Base-by-base conservation (phyloP, 805 yeast genomes). In the Starmera quercuum region DNA sequence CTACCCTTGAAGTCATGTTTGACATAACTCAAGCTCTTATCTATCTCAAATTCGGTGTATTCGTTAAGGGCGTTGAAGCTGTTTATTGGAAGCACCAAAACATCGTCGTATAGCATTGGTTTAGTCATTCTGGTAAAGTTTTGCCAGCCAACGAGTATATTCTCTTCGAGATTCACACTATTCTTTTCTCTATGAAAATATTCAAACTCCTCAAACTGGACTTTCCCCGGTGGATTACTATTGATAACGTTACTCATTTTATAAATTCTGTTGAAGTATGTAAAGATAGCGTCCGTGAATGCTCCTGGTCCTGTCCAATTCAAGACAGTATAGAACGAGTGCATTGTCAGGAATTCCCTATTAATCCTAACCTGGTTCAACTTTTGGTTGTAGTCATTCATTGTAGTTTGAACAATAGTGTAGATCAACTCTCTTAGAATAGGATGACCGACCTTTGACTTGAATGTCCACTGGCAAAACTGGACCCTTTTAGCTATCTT, bases 31-130 rank as follows among this genome's bases (percentile, higher is more conserved):
- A 69, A 42, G 6, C 56, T 57, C 47, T 75, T 64, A 3, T 36
- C 35, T 3, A 51, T 49, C 12, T 47, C 37, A 30, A 80, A 56
- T 4, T 81, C 81, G 80, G 73, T 75, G 38, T 71, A 78, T 6
- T 71, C 71, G 21, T 74, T 78, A 30, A 68, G 75, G 0, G 82
- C 81, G 40, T 74, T 65, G 45, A 75, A 75, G 13, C 75, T 59
- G 2, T 81, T 75, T 34, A 75, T 75, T 18, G 88, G 88, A 37
- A 80, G 59, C 3, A 81, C 64, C 54, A 81, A 53, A 11, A 81
- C 73, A 54, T 81, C 87, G 41, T 79, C 81, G 3, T 75, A 42
- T 7, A 70, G 54, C 15, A 66, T 59, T 2, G 84, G 82, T 29
- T 56, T 51, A 23, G 54, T 46, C 54, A 80, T 56, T 0, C 73